These are phyloP conservation scores for Physcomitrium patens DNA, from an alignment of 225 moss, liverwort and hornwort genomes.

Conservation along the genomic window DNA sequence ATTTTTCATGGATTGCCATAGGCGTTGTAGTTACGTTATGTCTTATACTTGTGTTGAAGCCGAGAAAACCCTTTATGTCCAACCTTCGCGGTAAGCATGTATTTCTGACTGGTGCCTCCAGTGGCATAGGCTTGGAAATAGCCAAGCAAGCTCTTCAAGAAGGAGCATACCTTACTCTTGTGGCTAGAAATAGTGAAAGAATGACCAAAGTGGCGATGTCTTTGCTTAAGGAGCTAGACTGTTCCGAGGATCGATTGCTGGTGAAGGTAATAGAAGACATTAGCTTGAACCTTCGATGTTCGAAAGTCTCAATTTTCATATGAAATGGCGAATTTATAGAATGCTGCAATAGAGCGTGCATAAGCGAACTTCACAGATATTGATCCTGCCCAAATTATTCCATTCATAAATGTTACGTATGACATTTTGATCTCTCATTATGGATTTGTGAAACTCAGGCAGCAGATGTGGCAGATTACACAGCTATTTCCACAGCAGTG, in stretches of 20 bases:
- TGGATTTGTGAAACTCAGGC: constrained; percentile 44
- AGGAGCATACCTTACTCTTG: constrained; percentile 83
- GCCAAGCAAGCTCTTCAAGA: constrained; percentile 58
- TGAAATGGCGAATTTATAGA: neutral
- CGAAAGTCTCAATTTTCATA: neutral
- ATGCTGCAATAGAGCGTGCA: neutral
- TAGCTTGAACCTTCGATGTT: neutral
- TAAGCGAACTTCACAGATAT: neutral
- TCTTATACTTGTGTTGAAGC: constrained; percentile 33
- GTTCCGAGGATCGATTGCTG: constrained; percentile 46
- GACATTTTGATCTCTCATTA: constrained; percentile 6
- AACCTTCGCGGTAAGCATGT: constrained; percentile 71
- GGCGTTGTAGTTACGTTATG: constrained; percentile 25
- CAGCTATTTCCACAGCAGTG: constrained; percentile 59
- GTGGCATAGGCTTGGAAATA: constrained; percentile 82
- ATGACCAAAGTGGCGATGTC: constrained; percentile 44
- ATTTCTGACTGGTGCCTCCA: constrained; percentile 84
- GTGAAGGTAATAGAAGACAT: constrained; percentile 55
- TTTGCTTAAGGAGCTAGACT: constrained; percentile 53
- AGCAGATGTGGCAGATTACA: constrained; percentile 78
- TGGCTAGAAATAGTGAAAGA: constrained; percentile 63
- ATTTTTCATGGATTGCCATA: constrained; percentile 32
- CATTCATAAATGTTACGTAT: neutral
- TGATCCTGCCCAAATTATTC: neutral
- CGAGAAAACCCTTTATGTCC: constrained; percentile 55